These are phyloP conservation scores for Pugionium cornutum DNA, from an alignment of 345 rosid species.

Conservation along the genomic window DNA sequence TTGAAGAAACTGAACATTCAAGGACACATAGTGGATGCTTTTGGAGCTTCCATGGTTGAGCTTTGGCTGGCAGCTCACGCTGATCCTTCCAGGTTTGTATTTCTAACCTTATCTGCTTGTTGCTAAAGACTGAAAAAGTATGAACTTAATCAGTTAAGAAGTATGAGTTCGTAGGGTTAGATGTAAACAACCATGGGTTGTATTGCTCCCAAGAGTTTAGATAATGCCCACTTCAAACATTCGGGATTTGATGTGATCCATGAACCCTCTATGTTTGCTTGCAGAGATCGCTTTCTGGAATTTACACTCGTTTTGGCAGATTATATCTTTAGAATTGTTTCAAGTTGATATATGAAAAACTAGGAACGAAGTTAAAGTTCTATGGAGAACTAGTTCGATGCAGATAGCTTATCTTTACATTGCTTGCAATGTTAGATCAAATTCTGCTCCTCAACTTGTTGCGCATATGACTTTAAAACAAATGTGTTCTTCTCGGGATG, in stretches of 20 bases:
- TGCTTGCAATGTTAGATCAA: conserved; percentile 11
- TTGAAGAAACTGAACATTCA: conserved; percentile 37
- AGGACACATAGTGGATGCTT: conserved; percentile 58
- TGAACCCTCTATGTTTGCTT: neutral
- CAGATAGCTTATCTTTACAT: conserved; percentile 15
- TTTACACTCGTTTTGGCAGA: neutral
- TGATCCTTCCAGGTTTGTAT: conserved; percentile 61
- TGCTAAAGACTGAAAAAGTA: neutral
- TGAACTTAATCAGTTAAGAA: neutral
- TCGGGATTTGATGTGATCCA: neutral
- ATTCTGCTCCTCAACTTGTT: conserved; percentile 15
- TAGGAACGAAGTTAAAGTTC: neutral
- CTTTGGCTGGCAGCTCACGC: conserved; percentile 85
- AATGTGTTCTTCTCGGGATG: conserved; percentile 86
- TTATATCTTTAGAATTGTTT: conserved; percentile 11
- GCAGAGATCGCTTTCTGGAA: neutral
- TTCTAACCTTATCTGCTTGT: conserved; percentile 14
- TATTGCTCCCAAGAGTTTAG: conserved; percentile 3
- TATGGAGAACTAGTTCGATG: conserved; percentile 14
- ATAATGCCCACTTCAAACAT: neutral
- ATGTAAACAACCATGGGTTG: neutral
- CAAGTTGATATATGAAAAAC: neutral
- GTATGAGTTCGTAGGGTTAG: conserved; percentile 21
- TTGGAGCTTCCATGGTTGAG: conserved; percentile 80
- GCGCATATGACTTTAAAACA: conserved; percentile 35